Conservation (phyloP, 495 filamentous ascomycete species). For the Aspergillus sclerotiicarbonarius region DNA sequence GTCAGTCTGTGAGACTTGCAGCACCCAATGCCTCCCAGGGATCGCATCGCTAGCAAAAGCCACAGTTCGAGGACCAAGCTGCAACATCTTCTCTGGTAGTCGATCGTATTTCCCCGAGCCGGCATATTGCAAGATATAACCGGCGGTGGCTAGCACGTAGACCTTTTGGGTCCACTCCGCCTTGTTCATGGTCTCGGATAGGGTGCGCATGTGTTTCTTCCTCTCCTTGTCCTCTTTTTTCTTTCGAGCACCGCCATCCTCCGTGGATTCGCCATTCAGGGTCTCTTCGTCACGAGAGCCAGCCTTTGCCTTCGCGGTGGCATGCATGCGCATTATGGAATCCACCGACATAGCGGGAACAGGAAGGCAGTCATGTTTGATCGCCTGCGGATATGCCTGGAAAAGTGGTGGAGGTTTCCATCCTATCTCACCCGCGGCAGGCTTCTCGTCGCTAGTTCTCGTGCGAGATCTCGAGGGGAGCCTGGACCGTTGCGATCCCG, state of each 20-base stretch:
- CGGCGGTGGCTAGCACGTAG: conserved; percentile 76
- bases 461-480: conserved; percentile 24
- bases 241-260: conserved; percentile 28
- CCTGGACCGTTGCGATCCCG: conserved; percentile 20
- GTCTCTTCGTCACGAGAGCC: conserved; percentile 42
- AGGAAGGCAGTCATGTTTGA: conserved; percentile 53
- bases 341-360: conserved; percentile 54
- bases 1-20: conserved; percentile 81
- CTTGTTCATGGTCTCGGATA: conserved; percentile 60
- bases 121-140: conserved; percentile 84
- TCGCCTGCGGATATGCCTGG: conserved; percentile 85
- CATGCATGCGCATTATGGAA: conserved; percentile 57
- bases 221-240: conserved; percentile 46
- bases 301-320: conserved; percentile 38
- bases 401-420: conserved; percentile 86
- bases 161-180: conserved; percentile 81
- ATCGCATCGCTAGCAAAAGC: conserved; percentile 94
- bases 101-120: conserved; percentile 78
- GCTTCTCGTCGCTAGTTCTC: conserved; percentile 22
- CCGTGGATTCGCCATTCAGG: conserved; percentile 25
- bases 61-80: conserved; percentile 78
- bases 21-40: conserved; percentile 86
- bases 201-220: conserved; percentile 43
- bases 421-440: conserved; percentile 27
- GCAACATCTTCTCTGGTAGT: conserved; percentile 81